These are phyloP conservation scores for Fusarium stilboides DNA, from an alignment of 2,329 filamentous ascomycete genomes.

Conservation along the genomic window DNA sequence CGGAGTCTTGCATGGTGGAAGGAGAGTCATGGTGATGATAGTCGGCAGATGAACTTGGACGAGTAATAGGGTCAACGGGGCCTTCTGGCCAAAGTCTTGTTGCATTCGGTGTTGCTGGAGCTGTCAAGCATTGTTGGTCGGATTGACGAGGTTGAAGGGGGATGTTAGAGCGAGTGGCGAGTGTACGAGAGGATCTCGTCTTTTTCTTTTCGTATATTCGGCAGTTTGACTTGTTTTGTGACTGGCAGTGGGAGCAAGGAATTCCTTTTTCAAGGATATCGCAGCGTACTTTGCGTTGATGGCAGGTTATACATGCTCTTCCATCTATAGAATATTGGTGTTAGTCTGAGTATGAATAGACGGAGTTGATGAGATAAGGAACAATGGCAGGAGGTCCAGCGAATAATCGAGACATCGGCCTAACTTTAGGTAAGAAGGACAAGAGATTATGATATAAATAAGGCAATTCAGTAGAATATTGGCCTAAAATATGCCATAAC, in stretches of 20 bases:
- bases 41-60: constrained; percentile 26
- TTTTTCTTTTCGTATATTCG: constrained; percentile 66
- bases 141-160: constrained; percentile 63
- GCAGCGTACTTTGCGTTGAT: constrained; percentile 66
- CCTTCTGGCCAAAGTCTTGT: constrained; percentile 31
- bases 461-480: no score
- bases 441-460: no score
- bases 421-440: background rate
- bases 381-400: no score
- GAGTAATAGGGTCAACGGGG: constrained; percentile 15
- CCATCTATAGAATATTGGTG: constrained; percentile 46
- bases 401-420: no score
- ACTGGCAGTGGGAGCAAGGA: constrained; percentile 65
- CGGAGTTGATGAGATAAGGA: no score
- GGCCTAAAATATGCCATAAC: no score
- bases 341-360: background rate
- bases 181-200: constrained; percentile 54
- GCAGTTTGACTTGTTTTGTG: constrained; percentile 59
- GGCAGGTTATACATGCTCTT: constrained; percentile 63
- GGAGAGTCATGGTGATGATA: constrained; percentile 28
- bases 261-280: constrained; percentile 63
- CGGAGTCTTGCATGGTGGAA: constrained; percentile 28
- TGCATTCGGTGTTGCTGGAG: constrained; percentile 42
- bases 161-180: constrained; percentile 53
- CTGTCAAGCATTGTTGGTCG: constrained; percentile 54